Evolutionary conservation across 2,329 filamentous ascomycete genomes (phyloP).

Genomic region (Colletotrichum lentis): DNA sequence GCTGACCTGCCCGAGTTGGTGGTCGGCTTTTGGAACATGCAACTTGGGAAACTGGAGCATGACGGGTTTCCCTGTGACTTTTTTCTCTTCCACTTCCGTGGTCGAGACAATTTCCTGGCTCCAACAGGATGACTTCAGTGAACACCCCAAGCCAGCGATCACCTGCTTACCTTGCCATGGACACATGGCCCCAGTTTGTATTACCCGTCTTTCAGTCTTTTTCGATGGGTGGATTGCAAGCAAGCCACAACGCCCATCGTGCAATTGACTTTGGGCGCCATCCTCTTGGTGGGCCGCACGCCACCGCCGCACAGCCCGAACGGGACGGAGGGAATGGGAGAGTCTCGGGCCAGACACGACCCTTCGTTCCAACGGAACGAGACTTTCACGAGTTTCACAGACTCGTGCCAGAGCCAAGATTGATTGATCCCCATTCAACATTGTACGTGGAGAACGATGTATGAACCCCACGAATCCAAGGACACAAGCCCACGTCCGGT

Average conservation of each 20-base stretch:
- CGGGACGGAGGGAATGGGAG: background rate
- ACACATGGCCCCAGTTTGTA: background rate
- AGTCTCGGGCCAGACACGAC: background rate
- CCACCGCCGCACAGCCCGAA: no score
- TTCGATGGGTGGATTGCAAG: background rate
- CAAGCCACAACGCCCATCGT: no score
- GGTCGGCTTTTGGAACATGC: background rate
- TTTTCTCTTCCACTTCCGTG: no score
- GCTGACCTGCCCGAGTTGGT: background rate
- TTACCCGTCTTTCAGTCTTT: background rate
- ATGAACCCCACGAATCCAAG: background rate
- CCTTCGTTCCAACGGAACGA: background rate
- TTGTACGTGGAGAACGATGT: background rate
- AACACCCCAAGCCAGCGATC: background rate
- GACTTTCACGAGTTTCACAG: background rate
- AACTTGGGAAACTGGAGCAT: background rate
- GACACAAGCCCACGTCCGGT: background rate
- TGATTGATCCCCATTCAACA: background rate
- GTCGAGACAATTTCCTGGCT: background rate
- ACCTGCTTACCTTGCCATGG: background rate
- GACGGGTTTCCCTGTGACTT: background rate
- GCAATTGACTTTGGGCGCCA: background rate
- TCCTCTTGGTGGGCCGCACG: background rate
- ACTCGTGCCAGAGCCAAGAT: background rate
- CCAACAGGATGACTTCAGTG: background rate